These are phyloP conservation scores for Insectozyma bohioensis DNA, from an alignment of 1,139 yeast genomes.

Conservation along the genomic window DNA sequence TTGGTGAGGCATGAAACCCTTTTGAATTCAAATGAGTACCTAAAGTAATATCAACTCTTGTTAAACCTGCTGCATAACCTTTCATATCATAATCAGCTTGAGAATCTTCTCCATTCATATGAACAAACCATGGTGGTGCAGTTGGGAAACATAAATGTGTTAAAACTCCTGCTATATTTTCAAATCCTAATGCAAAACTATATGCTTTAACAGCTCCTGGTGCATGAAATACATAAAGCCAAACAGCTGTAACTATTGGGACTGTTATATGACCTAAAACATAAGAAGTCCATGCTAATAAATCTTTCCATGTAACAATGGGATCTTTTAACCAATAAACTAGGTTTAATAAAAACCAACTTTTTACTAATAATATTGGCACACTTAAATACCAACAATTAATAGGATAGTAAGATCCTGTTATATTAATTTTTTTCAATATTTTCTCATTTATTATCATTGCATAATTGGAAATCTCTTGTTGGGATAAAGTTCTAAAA, in stretches of 20 bases:
- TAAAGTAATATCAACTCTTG: constrained; percentile 59
- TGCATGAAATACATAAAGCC: constrained; percentile 64
- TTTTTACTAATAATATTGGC: constrained; percentile 25
- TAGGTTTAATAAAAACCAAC: constrained; percentile 44
- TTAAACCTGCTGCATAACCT: constrained; percentile 71
- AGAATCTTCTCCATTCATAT: constrained; percentile 54
- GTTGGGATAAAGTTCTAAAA: constrained; percentile 7
- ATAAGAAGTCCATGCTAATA: constrained; percentile 60
- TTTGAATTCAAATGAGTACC: constrained; percentile 62
- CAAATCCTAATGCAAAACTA: constrained; percentile 53
- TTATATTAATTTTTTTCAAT: constrained; percentile 5
- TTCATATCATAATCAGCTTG: constrained; percentile 57
- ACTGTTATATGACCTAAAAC: constrained; percentile 59
- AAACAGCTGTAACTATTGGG: constrained; percentile 62
- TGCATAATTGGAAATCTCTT: constrained; percentile 8
- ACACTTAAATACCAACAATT: constrained; percentile 28
- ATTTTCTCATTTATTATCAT: constrained; percentile 12
- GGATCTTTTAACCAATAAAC: constrained; percentile 32
- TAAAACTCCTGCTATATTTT: constrained; percentile 57
- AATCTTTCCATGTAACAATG: constrained; percentile 39
- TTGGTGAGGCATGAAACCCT: constrained; percentile 67
- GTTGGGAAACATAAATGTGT: constrained; percentile 64
- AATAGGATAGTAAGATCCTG: too few species aligned
- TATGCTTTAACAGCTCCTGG: constrained; percentile 59
- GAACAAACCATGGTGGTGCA: constrained; percentile 74